These are phyloP conservation scores for Sugiyamaella grinbergsii DNA, from an alignment of 1,139 yeast genomes.

Conservation along the genomic window DNA sequence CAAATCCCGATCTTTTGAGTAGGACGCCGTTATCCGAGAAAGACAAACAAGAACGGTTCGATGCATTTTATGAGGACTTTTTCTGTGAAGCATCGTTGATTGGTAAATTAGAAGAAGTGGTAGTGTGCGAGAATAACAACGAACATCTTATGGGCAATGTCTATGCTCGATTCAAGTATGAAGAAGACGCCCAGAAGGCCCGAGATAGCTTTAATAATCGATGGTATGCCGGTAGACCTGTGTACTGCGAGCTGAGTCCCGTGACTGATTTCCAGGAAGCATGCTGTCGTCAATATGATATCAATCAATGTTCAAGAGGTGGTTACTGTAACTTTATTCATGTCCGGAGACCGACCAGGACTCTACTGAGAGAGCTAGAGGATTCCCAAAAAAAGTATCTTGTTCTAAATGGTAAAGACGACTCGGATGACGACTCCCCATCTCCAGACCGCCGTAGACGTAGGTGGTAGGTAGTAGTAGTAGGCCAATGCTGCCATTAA, in stretches of 20 bases:
- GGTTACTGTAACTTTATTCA: conserved; percentile 89
- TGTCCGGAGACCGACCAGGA: conserved; percentile 57
- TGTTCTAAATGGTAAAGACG: conserved; percentile 15
- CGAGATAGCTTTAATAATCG: conserved; percentile 65
- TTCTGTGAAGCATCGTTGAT: conserved; percentile 63
- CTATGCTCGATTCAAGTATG: conserved; percentile 60
- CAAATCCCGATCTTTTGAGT: conserved; percentile 54
- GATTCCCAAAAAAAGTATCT: conserved; percentile 41
- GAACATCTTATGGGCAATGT: conserved; percentile 85
- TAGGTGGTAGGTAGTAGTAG: conserved; percentile 12
- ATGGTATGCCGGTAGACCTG: conserved; percentile 82
- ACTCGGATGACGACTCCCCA: conserved; percentile 18
- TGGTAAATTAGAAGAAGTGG: conserved; percentile 64
- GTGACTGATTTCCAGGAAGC: conserved; percentile 73
- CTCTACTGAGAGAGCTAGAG: conserved; percentile 47
- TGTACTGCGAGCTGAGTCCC: conserved; percentile 80
- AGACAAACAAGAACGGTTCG: conserved; percentile 58
- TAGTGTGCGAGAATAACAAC: conserved; percentile 74
- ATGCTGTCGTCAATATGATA: conserved; percentile 70
- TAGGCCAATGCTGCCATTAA: no score
- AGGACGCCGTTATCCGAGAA: conserved; percentile 32
- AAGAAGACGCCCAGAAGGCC: conserved; percentile 63
- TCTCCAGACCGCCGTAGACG: conserved; percentile 21
- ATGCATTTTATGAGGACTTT: conserved; percentile 71
- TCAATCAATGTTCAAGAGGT: conserved; percentile 67